A percentile compares a stretch with the other conserved stretches of the same genome.
Evolutionary conservation across 805 yeast genomes (phyloP).

Genomic region (Isabelozyma rhagii): DNA sequence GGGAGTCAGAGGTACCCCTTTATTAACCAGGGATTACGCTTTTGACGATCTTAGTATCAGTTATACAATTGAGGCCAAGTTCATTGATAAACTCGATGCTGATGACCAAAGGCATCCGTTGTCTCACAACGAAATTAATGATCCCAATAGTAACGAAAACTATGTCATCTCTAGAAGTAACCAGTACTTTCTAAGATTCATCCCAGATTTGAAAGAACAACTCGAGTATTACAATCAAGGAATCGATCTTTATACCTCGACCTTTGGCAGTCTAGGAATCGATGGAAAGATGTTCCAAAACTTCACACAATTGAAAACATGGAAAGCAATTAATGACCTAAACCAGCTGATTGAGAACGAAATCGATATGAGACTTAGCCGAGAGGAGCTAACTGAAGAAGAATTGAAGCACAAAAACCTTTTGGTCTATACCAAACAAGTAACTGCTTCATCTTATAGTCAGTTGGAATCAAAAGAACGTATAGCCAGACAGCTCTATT

Average conservation of each 20-base stretch:
- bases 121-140: slow-evolving; percentile 35
- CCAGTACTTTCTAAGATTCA: slow-evolving; percentile 36
- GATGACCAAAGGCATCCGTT: slow-evolving; percentile 26
- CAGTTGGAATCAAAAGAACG: slow-evolving; percentile 8
- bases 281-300: slow-evolving; percentile 30
- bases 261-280: slow-evolving; percentile 29
- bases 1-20: slow-evolving; percentile 49
- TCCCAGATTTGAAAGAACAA: slow-evolving; percentile 34
- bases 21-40: slow-evolving; percentile 46
- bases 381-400: slow-evolving; percentile 20
- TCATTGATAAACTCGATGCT: slow-evolving; percentile 44
- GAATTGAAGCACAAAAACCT: slow-evolving; percentile 34
- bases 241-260: slow-evolving; percentile 19
- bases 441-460: not conserved
- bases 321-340: slow-evolving; percentile 27
- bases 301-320: slow-evolving; percentile 24
- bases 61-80: slow-evolving; percentile 53
- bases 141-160: slow-evolving; percentile 23
- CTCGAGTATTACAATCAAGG: slow-evolving; percentile 22
- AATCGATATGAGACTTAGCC: slow-evolving; percentile 28
- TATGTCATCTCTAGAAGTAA: slow-evolving; percentile 34
- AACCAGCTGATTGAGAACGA: slow-evolving; percentile 33
- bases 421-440: slow-evolving; percentile 6
- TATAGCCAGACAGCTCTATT: slow-evolving; percentile 4
- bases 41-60: slow-evolving; percentile 44